Conservation (phyloP, 371 early-diverging fungal species). For the Entomophthora muscae region DNA sequence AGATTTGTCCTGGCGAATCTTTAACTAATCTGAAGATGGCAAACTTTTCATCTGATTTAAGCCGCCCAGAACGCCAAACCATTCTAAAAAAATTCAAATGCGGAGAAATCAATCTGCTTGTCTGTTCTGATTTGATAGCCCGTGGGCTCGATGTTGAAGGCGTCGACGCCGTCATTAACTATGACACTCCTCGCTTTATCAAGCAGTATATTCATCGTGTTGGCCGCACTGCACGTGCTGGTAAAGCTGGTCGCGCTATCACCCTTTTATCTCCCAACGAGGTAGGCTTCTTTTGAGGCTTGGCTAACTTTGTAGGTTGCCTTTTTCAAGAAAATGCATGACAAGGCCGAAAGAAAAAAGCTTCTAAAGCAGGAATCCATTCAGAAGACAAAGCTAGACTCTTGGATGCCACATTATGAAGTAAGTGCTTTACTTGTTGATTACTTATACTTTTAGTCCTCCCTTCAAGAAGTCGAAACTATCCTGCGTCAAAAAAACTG, state of each 20-base stretch:
- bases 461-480: background rate
- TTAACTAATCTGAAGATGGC: conserved; percentile 25
- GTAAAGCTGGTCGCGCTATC: conserved; percentile 71
- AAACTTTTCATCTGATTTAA: conserved; percentile 74
- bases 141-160: conserved; percentile 90
- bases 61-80: conserved; percentile 34
- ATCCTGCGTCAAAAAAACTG: background rate
- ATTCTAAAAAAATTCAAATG: conserved; percentile 48
- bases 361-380: background rate
- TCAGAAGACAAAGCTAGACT: background rate
- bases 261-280: conserved; percentile 25
- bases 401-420: background rate
- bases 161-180: conserved; percentile 74
- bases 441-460: background rate
- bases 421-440: background rate
- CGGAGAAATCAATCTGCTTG: conserved; percentile 51
- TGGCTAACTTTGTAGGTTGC: background rate
- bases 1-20: background rate
- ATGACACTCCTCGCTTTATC: conserved; percentile 75
- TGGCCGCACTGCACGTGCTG: conserved; percentile 97
- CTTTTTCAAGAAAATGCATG: background rate
- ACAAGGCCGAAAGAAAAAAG: background rate
- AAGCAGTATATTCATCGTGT: conserved; percentile 94
- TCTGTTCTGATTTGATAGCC: conserved; percentile 86
- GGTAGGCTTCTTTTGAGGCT: background rate